Evolutionary conservation across 228 moss, liverwort and hornwort species (phyloP).

Genomic region (Sphagnum fallax): DNA sequence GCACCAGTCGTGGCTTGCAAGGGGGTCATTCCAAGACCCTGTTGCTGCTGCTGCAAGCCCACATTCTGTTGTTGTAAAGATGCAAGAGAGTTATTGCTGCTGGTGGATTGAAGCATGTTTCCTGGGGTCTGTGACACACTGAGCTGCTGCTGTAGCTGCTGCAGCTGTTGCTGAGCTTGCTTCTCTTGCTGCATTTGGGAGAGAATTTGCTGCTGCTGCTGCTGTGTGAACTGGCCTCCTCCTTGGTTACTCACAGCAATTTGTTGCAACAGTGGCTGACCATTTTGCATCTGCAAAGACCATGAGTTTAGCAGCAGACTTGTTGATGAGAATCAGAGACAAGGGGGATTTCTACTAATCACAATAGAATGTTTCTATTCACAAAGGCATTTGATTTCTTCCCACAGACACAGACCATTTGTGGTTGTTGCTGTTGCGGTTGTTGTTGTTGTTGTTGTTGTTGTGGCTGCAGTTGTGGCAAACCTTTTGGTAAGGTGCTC

Average conservation of each 20-base stretch:
- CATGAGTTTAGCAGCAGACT: too few relatives aligned
- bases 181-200: conserved; percentile 92
- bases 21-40: conserved; percentile 32
- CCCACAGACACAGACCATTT: conserved; percentile 21
- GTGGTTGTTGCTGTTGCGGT: conserved; percentile 37
- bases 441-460: background rate
- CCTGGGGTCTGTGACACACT: conserved; percentile 49
- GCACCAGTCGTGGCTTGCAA: conserved; percentile 46
- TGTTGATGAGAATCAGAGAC: conserved; percentile 1
- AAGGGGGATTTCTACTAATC: background rate
- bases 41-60: conserved; percentile 24
- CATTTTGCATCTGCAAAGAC: conserved; percentile 24
- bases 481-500: conserved; percentile 23
- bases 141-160: conserved; percentile 16
- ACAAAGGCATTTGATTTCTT: background rate
- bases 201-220: conserved; percentile 67
- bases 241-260: conserved; percentile 26
- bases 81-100: conserved; percentile 26
- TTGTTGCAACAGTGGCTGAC: conserved; percentile 35
- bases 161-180: conserved; percentile 49
- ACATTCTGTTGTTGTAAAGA: conserved; percentile 40
- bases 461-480: conserved; percentile 15
- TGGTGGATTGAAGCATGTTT: conserved; percentile 40
- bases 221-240: conserved; percentile 27
- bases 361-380: background rate